These are phyloP conservation scores for Skeletonema marinoi DNA, from an alignment of 108 stramenopile genomes.

Conservation along the genomic window DNA sequence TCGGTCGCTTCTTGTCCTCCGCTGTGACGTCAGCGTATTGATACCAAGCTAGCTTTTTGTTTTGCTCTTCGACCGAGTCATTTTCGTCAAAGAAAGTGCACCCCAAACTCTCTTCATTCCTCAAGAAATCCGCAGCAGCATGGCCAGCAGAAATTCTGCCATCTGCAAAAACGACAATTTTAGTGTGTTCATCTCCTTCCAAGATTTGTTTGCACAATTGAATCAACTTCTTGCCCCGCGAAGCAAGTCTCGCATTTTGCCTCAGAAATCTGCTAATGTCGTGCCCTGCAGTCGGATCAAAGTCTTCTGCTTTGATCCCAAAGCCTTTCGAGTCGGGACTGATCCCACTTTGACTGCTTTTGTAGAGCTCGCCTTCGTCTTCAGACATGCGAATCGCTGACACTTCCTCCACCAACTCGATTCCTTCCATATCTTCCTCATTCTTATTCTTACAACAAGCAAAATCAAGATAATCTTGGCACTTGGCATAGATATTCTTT, in stretches of 20 bases:
- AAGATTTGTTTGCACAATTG: slow-evolving; percentile 57
- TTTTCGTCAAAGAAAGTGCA: slow-evolving; percentile 55
- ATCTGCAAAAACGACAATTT: slow-evolving; percentile 79
- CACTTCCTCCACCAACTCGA: slow-evolving; percentile 35
- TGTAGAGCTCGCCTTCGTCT: slow-evolving; percentile 48
- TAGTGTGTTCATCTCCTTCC: slow-evolving; percentile 54
- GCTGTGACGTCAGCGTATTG: slow-evolving; percentile 67
- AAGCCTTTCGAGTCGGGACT: slow-evolving; percentile 33
- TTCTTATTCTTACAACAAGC: slow-evolving; percentile 59
- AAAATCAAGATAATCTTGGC: slow-evolving; percentile 52
- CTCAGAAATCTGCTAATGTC: slow-evolving; percentile 58
- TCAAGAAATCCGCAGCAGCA: slow-evolving; percentile 47
- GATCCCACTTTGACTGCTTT: slow-evolving; percentile 59
- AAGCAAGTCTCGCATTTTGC: slow-evolving; percentile 52
- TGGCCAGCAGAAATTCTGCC: slow-evolving; percentile 52
- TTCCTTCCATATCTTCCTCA: slow-evolving; percentile 59
- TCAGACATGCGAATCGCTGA: slow-evolving; percentile 40
- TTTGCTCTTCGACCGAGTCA: slow-evolving; percentile 60
- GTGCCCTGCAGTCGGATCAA: slow-evolving; percentile 59
- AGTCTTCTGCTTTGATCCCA: slow-evolving; percentile 55
- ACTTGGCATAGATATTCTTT: slow-evolving; percentile 52
- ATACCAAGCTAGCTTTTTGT: slow-evolving; percentile 73
- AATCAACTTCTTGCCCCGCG: slow-evolving; percentile 47
- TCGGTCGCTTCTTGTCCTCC: slow-evolving; percentile 66
- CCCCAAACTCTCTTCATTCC: slow-evolving; percentile 26